These are phyloP conservation scores for Emergomyces africanus DNA, from an alignment of 2,329 filamentous ascomycete species.

Conservation along the genomic window DNA sequence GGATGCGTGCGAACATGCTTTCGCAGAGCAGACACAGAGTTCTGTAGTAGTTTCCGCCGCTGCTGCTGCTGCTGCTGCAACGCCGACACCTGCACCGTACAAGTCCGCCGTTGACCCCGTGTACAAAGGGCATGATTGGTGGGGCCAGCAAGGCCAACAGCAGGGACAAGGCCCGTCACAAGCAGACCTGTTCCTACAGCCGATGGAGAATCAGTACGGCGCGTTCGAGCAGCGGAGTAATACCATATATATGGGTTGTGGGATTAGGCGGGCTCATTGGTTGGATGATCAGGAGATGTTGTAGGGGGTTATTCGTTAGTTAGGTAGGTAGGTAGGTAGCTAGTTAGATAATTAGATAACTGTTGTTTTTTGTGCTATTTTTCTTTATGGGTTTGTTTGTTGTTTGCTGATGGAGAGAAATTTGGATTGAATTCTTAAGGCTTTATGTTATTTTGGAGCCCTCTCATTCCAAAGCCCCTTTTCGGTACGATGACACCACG, in stretches of 20 bases:
- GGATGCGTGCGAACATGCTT: background rate
- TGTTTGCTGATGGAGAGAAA: background rate
- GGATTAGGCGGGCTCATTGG: constrained; percentile 10
- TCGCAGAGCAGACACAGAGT: background rate
- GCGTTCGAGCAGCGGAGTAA: constrained; percentile 23
- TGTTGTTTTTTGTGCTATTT: background rate
- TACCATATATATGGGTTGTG: constrained; percentile 13
- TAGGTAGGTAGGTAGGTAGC: background rate
- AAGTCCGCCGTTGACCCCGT: constrained; percentile 28
- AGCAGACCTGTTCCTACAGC: constrained; percentile 3
- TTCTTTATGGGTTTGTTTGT: background rate
- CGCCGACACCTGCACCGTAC: constrained; percentile 21
- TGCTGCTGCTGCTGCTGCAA: constrained; percentile 9
- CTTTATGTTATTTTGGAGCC: too few species aligned
- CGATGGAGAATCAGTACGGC: constrained; percentile 29
- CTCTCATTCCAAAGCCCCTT: too few species aligned
- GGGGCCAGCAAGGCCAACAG: constrained; percentile 14
- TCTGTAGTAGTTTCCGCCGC: too few species aligned
- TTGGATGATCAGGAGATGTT: constrained; percentile 15
- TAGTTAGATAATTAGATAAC: background rate
- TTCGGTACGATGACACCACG: background rate
- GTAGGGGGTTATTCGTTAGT: constrained; percentile 3
- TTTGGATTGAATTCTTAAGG: background rate
- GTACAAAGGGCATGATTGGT: constrained; percentile 29
- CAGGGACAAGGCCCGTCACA: constrained; percentile 8